phyloP scores from a whole-genome alignment of 805 yeast species.

The Zygotorulaspora florentina region DNA sequence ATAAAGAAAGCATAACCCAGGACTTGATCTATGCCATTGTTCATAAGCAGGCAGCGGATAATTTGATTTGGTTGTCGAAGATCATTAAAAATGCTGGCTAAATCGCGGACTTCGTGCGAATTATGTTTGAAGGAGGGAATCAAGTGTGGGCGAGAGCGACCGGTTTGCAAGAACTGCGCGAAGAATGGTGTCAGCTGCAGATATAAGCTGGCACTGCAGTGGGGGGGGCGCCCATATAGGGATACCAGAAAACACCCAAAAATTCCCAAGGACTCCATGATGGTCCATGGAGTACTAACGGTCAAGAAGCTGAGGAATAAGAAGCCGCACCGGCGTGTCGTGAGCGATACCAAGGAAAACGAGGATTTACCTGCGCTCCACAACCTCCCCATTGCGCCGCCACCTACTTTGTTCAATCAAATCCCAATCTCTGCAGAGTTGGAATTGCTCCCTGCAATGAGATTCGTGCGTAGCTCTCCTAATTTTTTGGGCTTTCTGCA shows the following conservation, averaged over 20 bases:
- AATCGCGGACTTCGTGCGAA: too few relatives aligned
- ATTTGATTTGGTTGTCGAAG: too few relatives aligned
- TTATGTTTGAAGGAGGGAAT: slow-evolving; percentile 54
- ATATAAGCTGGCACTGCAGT: slow-evolving; percentile 56
- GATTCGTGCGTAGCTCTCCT: background rate
- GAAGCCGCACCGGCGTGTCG: background rate
- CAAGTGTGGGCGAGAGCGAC: slow-evolving; percentile 68
- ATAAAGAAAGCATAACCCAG: too few relatives aligned
- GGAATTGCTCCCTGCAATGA: too few relatives aligned
- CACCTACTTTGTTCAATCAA: background rate
- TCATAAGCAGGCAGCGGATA: too few relatives aligned
- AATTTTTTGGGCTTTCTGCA: slow-evolving; percentile 55
- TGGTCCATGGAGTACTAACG: background rate
- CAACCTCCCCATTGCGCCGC: background rate
- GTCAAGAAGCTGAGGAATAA: background rate
- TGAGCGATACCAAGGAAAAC: background rate
- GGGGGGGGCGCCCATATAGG: slow-evolving; percentile 41
- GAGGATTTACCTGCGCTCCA: background rate
- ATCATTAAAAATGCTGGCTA: too few relatives aligned
- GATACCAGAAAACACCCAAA: slow-evolving; percentile 2
- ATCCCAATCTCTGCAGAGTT: background rate
- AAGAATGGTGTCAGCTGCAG: slow-evolving; percentile 50
- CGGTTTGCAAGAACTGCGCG: slow-evolving; percentile 54
- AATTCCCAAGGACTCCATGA: slow-evolving; percentile 5
- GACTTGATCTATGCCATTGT: too few relatives aligned